Percentiles rank a stretch among this genome's conserved stretches.
These are phyloP conservation scores for Melaleuca quinquenervia DNA, from an alignment of 345 rosid species.

Conservation along the genomic window DNA sequence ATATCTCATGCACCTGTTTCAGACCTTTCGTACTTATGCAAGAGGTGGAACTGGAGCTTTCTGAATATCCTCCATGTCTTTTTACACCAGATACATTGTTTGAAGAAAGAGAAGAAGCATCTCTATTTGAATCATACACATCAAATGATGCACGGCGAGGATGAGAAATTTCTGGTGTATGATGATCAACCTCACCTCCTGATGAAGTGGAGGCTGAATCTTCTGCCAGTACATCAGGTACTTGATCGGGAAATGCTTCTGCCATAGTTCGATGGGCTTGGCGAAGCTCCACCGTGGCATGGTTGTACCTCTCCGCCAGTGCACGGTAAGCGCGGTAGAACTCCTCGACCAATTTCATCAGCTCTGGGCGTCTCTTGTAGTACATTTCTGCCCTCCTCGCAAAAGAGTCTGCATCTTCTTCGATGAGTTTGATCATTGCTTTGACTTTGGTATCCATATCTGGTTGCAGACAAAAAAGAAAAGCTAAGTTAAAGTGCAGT, in stretches of 20 bases:
- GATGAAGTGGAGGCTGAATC: slow-evolving; percentile 50
- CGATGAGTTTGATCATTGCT: slow-evolving; percentile 90
- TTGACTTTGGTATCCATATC: slow-evolving; percentile 94
- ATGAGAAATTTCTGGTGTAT: slow-evolving; percentile 59
- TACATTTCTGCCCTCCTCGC: slow-evolving; percentile 99
- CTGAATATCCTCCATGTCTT: slow-evolving; percentile 13
- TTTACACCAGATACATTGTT: slow-evolving; percentile 10
- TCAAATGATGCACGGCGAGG: slow-evolving; percentile 27
- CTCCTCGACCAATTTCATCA: slow-evolving; percentile 93
- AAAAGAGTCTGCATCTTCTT: slow-evolving; percentile 99
- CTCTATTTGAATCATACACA: slow-evolving; percentile 24
- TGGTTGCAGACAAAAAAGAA: slow-evolving; percentile 10
- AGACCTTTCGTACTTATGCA: slow-evolving; percentile 44
- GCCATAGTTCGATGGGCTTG: slow-evolving; percentile 89
- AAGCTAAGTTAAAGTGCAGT: not conserved
- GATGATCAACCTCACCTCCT: slow-evolving; percentile 43
- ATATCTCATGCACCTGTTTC: slow-evolving; percentile 56
- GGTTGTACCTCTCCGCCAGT: slow-evolving; percentile 89
- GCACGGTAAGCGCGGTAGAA: slow-evolving; percentile 98
- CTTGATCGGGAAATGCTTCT: slow-evolving; percentile 89
- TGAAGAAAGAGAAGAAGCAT: slow-evolving; percentile 20
- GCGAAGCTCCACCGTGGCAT: slow-evolving; percentile 83
- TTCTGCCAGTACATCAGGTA: slow-evolving; percentile 43
- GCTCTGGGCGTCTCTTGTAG: slow-evolving; percentile 96
- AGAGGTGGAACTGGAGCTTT: slow-evolving; percentile 9